phyloP scores from a whole-genome alignment of 371 early-diverging fungal genomes.

The Capniomyces stellatus region DNA sequence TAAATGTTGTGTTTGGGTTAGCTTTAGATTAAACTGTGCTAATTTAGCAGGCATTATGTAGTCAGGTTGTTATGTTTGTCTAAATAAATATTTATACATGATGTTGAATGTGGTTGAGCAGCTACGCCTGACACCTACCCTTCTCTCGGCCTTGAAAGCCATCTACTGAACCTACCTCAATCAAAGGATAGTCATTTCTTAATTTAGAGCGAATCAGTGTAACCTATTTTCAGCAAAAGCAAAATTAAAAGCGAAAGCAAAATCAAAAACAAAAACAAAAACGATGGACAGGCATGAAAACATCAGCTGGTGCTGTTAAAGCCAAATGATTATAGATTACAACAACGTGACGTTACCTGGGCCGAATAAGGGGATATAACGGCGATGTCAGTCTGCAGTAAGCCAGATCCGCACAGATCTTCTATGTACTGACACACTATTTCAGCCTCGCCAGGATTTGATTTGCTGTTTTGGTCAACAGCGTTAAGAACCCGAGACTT shows the following conservation, averaged over 20 bases:
- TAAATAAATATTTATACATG: no score
- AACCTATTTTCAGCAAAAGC: background rate
- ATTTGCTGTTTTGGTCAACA: slow-evolving; percentile 27
- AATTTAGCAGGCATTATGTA: no score
- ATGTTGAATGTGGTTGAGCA: no score
- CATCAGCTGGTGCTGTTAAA: no score
- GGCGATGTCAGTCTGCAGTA: slow-evolving; percentile 44
- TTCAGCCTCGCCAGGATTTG: slow-evolving; percentile 58
- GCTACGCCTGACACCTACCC: background rate
- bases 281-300: no score
- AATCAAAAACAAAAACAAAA: no score
- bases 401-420: slow-evolving; percentile 37
- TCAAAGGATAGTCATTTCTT: slow-evolving; percentile 22
- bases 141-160: slow-evolving; percentile 95
- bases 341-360: slow-evolving; percentile 36
- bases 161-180: slow-evolving; percentile 82
- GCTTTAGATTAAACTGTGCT: no score
- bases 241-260: background rate
- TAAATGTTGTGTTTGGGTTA: no score
- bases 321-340: no score
- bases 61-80: no score
- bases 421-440: slow-evolving; percentile 41
- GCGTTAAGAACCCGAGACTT: slow-evolving; percentile 15
- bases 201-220: slow-evolving; percentile 7
- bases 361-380: slow-evolving; percentile 75